A percentile compares a stretch with the other conserved stretches of the same genome.
Evolutionary conservation across 225 moss, liverwort and hornwort species (phyloP).

Genomic region (Climacium dendroides): DNA sequence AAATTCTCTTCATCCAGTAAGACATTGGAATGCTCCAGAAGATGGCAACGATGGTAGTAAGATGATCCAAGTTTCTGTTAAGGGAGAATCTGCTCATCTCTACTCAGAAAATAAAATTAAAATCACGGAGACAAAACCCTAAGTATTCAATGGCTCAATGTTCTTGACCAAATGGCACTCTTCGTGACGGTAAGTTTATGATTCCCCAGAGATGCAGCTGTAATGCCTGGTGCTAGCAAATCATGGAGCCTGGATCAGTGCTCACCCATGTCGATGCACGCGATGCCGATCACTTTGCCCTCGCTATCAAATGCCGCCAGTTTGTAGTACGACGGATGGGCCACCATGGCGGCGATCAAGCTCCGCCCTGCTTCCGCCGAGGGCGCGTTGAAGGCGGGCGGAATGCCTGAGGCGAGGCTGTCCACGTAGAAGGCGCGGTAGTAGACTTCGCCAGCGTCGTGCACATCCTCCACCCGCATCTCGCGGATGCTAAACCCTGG

Average conservation of each 20-base stretch:
- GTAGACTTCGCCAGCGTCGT: neutral
- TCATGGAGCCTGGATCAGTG: neutral
- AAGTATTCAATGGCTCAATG: neutral
- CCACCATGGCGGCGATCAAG: neutral
- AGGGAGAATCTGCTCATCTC: neutral
- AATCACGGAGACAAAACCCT: neutral
- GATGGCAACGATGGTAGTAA: neutral
- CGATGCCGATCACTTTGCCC: neutral
- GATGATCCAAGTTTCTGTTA: neutral
- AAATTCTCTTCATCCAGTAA: neutral
- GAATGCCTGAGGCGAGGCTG: neutral
- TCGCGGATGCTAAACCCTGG: neutral
- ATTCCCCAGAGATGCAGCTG: neutral
- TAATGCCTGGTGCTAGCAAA: neutral
- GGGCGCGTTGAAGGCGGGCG: neutral
- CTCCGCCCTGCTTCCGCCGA: neutral
- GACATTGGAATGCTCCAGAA: neutral
- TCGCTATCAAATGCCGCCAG: constrained; percentile 1
- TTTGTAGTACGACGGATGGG: neutral
- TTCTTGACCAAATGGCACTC: neutral
- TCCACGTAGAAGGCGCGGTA: constrained; percentile 7
- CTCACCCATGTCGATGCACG: neutral
- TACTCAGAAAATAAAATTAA: neutral
- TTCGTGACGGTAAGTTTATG: no score
- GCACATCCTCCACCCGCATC: constrained; percentile 8